Base-by-base conservation (phyloP, 177 flowering plant species). In the Vitis hybrid region DNA sequence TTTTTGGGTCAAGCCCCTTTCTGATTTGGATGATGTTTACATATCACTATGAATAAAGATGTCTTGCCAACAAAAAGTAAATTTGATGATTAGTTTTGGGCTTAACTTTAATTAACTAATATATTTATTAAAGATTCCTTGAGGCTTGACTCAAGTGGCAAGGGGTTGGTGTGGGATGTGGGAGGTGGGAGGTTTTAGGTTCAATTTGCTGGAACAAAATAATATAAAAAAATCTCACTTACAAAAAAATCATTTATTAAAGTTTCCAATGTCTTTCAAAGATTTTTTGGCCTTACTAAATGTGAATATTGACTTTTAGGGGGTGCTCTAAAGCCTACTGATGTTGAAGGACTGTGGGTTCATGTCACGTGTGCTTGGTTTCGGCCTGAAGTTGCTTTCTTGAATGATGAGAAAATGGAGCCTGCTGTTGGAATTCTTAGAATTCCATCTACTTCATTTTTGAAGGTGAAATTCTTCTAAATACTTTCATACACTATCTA, bases 281-380 rank as follows among this genome's bases (percentile, higher is more conserved):
- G 45, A 3, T 21, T 52, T 7, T 1, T 63, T 73, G 7, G 45
- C 52, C 21, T 66, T 62, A 51, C 2, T 40, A 23, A 55, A 14
- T 14, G 48, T 48, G 45, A n/a, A n/a, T 52, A 15, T 71, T 17
- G 21, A 74, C 70, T 50, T 68, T 21, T 49, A 88, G 92, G 92
- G 7, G 92, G 92, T 82, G 90, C 92, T 62, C n/a, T 88, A 70
- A 88, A 88, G 77, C 88, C 92, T 54, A 84, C 85, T 55, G 91
- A 87, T 74, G 68, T 83, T 73, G 86, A 77, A 26, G 18, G 67
- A 2, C 67, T 89, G 21, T 89, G 93, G 93, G 87, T 89, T 73
- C 93, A 89, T 70, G 82, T 89, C 56, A 86, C 87, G 17, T 89
- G 93, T 77, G 93, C 89, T 67, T 89, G 93, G 93, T 86, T 87